Conservation (phyloP, 2,329 filamentous ascomycete species). For the Cladophialophora yegresii region DNA sequence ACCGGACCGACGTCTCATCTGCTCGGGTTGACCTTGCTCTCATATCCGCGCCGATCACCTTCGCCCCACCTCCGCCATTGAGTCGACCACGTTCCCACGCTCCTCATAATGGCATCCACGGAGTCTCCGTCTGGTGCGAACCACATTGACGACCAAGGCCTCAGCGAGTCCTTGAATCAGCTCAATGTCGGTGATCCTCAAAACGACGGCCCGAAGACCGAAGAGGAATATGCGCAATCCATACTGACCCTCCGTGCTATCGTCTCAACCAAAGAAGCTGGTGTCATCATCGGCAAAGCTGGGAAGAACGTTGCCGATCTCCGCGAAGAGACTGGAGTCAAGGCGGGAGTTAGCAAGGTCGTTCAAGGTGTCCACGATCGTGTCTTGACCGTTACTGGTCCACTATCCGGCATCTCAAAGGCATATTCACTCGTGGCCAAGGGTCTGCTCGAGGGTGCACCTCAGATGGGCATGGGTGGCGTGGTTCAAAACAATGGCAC, state of each 20-base stretch:
- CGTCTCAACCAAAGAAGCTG: slow-evolving; percentile 97
- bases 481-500: slow-evolving; percentile 84
- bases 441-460: slow-evolving; percentile 87
- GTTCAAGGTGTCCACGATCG: slow-evolving; percentile 97
- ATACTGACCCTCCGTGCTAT: slow-evolving; percentile 95
- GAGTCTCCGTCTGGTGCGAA: slow-evolving; percentile 57
- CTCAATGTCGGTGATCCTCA: slow-evolving; percentile 64
- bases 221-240: slow-evolving; percentile 92
- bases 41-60: slow-evolving; percentile 3
- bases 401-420: slow-evolving; percentile 82
- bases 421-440: slow-evolving; percentile 93
- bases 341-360: slow-evolving; percentile 97
- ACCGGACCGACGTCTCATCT: slow-evolving; percentile 13
- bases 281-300: slow-evolving; percentile 97
- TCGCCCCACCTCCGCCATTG: slow-evolving; percentile 36
- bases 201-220: slow-evolving; percentile 83
- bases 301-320: slow-evolving; percentile 98
- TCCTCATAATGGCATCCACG: slow-evolving; percentile 60
- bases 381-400: slow-evolving; percentile 90
- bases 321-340: slow-evolving; percentile 95
- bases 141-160: slow-evolving; percentile 61
- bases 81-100: slow-evolving; percentile 18
- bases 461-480: slow-evolving; percentile 94
- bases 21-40: slow-evolving; percentile 4
- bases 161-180: slow-evolving; percentile 64